Evolutionary conservation across 371 early-diverging fungal genomes (phyloP).

Genomic region (Parasitella parasitica): DNA sequence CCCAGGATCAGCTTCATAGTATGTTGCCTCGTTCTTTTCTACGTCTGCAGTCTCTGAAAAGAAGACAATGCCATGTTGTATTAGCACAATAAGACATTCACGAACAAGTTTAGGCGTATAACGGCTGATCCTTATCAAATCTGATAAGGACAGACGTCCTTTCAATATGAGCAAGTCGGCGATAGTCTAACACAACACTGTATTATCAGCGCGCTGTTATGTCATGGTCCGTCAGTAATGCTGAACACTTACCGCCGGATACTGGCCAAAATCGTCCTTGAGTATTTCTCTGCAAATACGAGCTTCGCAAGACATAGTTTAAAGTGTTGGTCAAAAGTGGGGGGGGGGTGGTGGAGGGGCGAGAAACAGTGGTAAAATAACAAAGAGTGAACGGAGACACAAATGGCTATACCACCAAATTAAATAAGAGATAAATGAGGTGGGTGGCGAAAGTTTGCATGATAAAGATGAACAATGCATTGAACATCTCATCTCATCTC

Average conservation of each 20-base stretch:
- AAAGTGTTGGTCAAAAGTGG: no score
- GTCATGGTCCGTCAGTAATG: no score
- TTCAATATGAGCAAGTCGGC: constrained; percentile 14
- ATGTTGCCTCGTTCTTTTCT: constrained; percentile 53
- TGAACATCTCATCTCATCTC: no score
- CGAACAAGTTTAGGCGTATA: constrained; percentile 35
- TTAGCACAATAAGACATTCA: constrained; percentile 38
- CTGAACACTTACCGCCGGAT: constrained; percentile 28
- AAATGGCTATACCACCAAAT: background rate
- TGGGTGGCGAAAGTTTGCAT: no score
- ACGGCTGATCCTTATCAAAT: constrained; percentile 37
- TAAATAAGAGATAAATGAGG: no score
- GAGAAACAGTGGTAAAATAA: background rate
- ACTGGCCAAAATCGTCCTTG: constrained; percentile 46
- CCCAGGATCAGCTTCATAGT: constrained; percentile 57
- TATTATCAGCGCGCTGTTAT: background rate
- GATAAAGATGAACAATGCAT: no score
- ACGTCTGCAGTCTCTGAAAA: constrained; percentile 55
- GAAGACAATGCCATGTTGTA: constrained; percentile 41
- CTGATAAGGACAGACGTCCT: constrained; percentile 39
- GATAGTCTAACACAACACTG: background rate
- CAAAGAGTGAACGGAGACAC: background rate
- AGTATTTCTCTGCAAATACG: constrained; percentile 49
- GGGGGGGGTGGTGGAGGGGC: background rate
- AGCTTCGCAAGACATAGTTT: constrained; percentile 38